Base-by-base conservation (phyloP, 2,329 filamentous ascomycete genomes). In the Penicillium sp. region DNA sequence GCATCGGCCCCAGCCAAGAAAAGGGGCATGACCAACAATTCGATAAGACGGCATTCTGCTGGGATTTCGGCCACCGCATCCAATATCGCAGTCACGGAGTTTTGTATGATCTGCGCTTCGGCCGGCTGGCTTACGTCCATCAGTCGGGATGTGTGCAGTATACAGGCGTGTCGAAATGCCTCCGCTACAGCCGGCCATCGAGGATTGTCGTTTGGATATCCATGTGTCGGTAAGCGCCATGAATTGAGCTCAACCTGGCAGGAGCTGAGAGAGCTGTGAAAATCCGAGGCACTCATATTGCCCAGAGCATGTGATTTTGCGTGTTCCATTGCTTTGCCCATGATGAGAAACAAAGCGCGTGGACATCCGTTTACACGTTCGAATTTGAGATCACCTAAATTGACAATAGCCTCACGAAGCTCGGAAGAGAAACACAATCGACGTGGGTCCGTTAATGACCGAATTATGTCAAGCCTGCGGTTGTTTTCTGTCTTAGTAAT, bases 321-420 rank as follows among this genome's bases (percentile, higher is more conserved):
- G 39, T 62, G 59, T n/a, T 70, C 67, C 34, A 70, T 43, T 2
- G 63, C 61, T 5, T 59, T 52, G 16, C 67, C 67, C 29, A 69
- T 67, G 7, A 70, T 59, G 7, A 70, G 48, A 11, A 69, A 67
- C n/a, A 70, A 50, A 3, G 68, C 67, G 24, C 66, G 57, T 1
- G 66, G 68, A 31, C 66, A 69, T 8, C 67, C 68, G 31, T 70
- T 70, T 7, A 70, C 67, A 31, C 60, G 55, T 47, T 70, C 68
- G 13, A 70, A 70, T 34, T 56, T 61, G 8, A 61, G 42, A 36
- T 67, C 61, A 24, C 64, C 61, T 9, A 65, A 49, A 32, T 52
- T 64, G 11, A 66, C 52, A 1, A 70, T 54, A 22, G 65, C 60
- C 44, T 66, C 58, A 4, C 67, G 64, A 27, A 70, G 59, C 5